Evolutionary conservation across 2,329 filamentous ascomycete species (phyloP).

Genomic region (Claviceps cyperi): DNA sequence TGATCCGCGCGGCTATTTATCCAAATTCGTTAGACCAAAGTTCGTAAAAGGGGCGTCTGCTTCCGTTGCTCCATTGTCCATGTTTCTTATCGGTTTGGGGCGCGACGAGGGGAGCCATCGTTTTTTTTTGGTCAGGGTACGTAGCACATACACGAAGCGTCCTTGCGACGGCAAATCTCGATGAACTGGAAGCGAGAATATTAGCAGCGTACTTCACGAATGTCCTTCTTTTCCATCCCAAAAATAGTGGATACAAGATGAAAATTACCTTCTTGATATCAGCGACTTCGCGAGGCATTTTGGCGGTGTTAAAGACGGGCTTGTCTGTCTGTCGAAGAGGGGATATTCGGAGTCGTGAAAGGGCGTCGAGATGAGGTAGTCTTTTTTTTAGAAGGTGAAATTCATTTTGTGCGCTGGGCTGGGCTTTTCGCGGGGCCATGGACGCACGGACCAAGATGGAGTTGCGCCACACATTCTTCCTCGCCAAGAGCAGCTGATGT

Average conservation of each 20-base stretch:
- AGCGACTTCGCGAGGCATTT: conserved; percentile 94
- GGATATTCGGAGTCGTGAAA: conserved; percentile 7
- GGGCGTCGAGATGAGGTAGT: not conserved
- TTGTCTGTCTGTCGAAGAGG: conserved; percentile 9
- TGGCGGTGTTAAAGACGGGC: conserved; percentile 38
- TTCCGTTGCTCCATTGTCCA: too few species aligned
- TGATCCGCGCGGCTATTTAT: conserved; percentile 64
- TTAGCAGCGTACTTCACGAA: not conserved
- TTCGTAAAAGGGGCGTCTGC: too few species aligned
- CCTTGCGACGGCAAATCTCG: conserved; percentile 99
- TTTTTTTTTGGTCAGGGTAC: not conserved
- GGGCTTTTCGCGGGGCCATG: conserved; percentile 7
- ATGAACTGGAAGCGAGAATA: conserved; percentile 57
- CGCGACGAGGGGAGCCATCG: not conserved
- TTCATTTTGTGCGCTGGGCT: conserved; percentile 8
- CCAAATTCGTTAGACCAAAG: not conserved
- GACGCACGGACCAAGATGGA: conserved; percentile 10
- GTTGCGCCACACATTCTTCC: not conserved
- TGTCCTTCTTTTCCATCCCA: not conserved
- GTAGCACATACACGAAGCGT: conserved; percentile 82
- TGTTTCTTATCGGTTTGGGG: too few species aligned
- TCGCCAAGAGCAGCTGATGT: too few species aligned
- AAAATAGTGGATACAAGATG: not conserved
- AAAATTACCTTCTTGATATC: conserved; percentile 74
- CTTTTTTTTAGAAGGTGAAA: not conserved